phyloP scores from a whole-genome alignment of 345 rosid genomes.

The Erucastrum elatum region DNA sequence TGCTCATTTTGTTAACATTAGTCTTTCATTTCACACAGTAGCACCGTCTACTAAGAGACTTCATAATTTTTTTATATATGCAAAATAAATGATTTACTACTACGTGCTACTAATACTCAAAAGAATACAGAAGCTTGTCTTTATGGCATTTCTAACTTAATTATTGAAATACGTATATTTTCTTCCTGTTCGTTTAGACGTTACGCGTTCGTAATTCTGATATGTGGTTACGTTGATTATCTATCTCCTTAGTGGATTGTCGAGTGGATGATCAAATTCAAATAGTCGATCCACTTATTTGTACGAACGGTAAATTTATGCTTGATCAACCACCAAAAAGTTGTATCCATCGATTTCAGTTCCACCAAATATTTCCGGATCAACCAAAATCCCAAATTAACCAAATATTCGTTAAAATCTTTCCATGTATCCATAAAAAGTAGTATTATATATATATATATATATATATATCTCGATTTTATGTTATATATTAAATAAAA shows the following conservation, averaged over 20 bases:
- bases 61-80: neutral
- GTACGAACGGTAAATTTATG: neutral
- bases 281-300: neutral
- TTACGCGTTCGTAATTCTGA: neutral
- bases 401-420: constrained; percentile 14
- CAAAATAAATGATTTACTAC: neutral
- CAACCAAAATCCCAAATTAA: neutral
- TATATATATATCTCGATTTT: neutral
- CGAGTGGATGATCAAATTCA: neutral
- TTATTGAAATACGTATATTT: neutral
- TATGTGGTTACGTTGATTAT: neutral
- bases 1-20: constrained; percentile 27
- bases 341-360: neutral
- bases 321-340: neutral
- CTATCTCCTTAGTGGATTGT: neutral
- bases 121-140: neutral
- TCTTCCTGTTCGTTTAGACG: neutral
- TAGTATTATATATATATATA: neutral
- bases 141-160: neutral
- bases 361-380: neutral
- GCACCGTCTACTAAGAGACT: constrained; percentile 7
- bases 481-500: neutral
- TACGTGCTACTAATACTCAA: neutral
- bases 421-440: neutral
- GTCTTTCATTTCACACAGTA: constrained; percentile 20